Base-by-base conservation (phyloP, 768 basidiomycete genomes). In the Brasilioporus rufonigricans region DNA sequence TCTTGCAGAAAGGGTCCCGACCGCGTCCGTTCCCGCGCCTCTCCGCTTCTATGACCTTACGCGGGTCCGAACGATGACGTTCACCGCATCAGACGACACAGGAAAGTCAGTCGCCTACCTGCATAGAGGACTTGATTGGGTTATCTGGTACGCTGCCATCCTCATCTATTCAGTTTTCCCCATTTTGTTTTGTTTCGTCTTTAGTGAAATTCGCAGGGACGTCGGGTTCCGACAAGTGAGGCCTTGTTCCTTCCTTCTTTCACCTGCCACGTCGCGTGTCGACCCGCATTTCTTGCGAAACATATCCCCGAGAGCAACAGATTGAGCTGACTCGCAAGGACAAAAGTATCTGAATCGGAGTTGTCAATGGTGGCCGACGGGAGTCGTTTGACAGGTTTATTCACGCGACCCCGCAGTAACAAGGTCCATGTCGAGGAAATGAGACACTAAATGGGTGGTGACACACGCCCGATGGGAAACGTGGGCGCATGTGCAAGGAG, bases 361-460 rank as follows among this genome's bases (percentile, higher is more conserved):
- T 36, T 47, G 55, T 44, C 38, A 26, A 32, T 41, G 50, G 47
- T 50, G 44, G 18, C 53, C 53, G 38, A 52, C 27, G 49, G 33
- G 39, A 44, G 44, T 27, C 39, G 38, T 29, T 60, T 60, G 56
- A 49, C 56, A 44, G 16, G 45, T 5, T 39, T 50, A 41, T 52
- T 53, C 50, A 47, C 33, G 50, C 47, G 57, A 38, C 41, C 26
- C 10, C 51, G 21, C 40, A 44, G 38, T 38, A 55, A 65, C 59
- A 67, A 61, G 61, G 55, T 35, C 57, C 55, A 60, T 51, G 57
- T 59, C 65, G 65, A 62, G 60, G 53, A 67, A 44, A 54, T 56
- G 55, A 59, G 65, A 58, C 56, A 52, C 40, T 24, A 27, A 27
- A 43, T 16, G 44, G 46, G 23, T 41, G 49, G 48, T 11, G 32